Evolutionary conservation across 345 rosid species (phyloP), one percentile per base, ranked within the genome.

Genomic region (Brassica napus): DNA sequence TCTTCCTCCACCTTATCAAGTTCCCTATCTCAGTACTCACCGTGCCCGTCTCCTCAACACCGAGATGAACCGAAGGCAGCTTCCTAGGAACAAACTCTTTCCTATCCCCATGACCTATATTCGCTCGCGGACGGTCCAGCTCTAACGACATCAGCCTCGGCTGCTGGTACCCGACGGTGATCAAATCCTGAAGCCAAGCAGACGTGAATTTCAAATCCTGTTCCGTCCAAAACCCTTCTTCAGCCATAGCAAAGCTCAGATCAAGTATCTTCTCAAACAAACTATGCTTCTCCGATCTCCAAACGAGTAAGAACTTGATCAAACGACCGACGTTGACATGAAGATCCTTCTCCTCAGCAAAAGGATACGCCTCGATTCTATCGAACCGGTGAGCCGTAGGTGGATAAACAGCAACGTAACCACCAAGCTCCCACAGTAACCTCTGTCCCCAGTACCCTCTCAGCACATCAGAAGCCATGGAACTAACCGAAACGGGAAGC

Each of bases 401-500:
- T 8, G 99, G 99, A 82, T 96, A 93, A 83, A 96, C 94, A 61
- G 84, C 94, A 39, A 92, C 94, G 81, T 83, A 85, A 52, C 99
- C 97, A 78, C 99, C 99, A 75, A 96, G 89, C 86, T 96, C 99
- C 99, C 99, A 96, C 81, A 96, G 78, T 21, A 96, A 86, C 87
- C 99, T 88, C 78, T 96, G 99, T 21, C 90, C 96, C 99, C 99
- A 96, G 54, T 90, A 96, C 73, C 99, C 99, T 86, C 99, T 92
- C 82, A 96, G 68, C 64, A 93, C 92, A 89, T 96, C 99, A 18
- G 99, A 89, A 9, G 99, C 99, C 99, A 96, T 96, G 0, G 97
- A 82, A 63, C 99, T 96, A 65, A 96, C 90, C 1, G 98, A 93
- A 77, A 93, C 94, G 0, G 99, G 99, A 70, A 96, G 98, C 99